Evolutionary conservation across 169 alveolate genomes (phyloP), one percentile per base, ranked within the genome.

Genomic region (Plasmodium blacklocki): DNA sequence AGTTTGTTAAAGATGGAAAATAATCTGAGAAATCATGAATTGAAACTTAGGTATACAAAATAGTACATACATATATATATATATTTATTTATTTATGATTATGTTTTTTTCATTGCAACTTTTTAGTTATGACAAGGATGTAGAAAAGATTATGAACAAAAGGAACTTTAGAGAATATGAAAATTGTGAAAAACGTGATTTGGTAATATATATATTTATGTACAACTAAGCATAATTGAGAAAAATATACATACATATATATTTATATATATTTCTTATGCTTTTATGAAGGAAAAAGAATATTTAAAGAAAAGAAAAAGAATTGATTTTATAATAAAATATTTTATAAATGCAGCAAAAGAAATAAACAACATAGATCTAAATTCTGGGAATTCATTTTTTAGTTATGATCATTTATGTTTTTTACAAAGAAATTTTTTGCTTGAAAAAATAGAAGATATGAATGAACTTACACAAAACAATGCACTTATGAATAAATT

Each of bases 361-460:
- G 29, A 67, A 63, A 23, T 83, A 62, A 49, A 21, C 21, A 59
- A 68, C 56, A 5, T 68, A 8, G 83, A 43, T n/a, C 7, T 21
- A 26, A 83, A 60, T 9, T 83, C 14, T 49, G 91, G 83, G 19
- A 75, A 83, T n/a, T 2, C 45, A 49, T 83, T 21, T 52, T 83
- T 83, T 68, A 39, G 47, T 39, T 83, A 68, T 49, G 59, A 67
- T 6, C 56, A 70, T 9, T 21, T 83, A 50, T 68, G 39, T 60
- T 67, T 50, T 72, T 83, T 83, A 72, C 67, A 83, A 63, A 83
- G 59, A 15, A 15, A 15, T 1, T 68, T 83, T 54, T 83, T 83
- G 26, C 18, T 67, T 58, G 70, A 68, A n/a, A 52, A 83, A 58
- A 68, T 83, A 68, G 70, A 83, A 68, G 50, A 68, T n/a, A 83